Base-by-base conservation (phyloP, 768 basidiomycete species). In the Multifurca ochricompacta region DNA sequence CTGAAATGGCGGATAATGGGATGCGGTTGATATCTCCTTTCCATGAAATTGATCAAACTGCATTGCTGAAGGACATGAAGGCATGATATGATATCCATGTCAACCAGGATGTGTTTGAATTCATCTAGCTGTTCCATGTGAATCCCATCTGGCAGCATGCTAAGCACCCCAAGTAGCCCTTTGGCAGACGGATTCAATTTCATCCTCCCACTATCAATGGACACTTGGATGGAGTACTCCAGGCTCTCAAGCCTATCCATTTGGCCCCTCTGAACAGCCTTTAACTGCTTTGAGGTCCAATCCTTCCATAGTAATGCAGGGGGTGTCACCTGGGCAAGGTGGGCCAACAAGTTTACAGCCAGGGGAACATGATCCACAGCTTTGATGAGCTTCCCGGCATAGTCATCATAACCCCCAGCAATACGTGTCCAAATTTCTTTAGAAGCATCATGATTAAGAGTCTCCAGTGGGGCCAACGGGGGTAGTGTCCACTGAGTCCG, bases 331-430 rank as follows among this genome's bases (percentile, higher is more conserved):
- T 55, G 47, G 7, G 54, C 40, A 6, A 36, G 47, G 13, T 49
- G 47, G 10, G 47, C 47, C 30, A 55, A 21, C 6, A 55, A 19
- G 1, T 28, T 42, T 9, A 55, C 47, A 3, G 54, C 48, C 8
- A 55, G 42, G n/a, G 51, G 51, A 19, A 53, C 36, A 30, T 32
- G 10, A 25, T 53, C 51, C 6, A 53, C 51, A 4, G 51, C 51
- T 5, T 14, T 11, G 4, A 53, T 34, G 16, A 53, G 42, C 21
- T 31, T 7, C 28, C 19, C 34, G 16, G 51, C 25, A 25, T 16
- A 45, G n/a, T 11, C 43, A 32, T 53, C 51, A n/a, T 6, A 34
- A 28, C 45, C 11, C 13, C 31, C 31, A 9, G 51, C 8, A 19
- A 53, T 30, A 25, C 16, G 31, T 8, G 14, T 3, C 30, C 36